A percentile compares a stretch with the other conserved stretches of the same genome.
Conservation (phyloP, 768 basidiomycete genomes). For the Coprinellus aureogranulatus region DNA sequence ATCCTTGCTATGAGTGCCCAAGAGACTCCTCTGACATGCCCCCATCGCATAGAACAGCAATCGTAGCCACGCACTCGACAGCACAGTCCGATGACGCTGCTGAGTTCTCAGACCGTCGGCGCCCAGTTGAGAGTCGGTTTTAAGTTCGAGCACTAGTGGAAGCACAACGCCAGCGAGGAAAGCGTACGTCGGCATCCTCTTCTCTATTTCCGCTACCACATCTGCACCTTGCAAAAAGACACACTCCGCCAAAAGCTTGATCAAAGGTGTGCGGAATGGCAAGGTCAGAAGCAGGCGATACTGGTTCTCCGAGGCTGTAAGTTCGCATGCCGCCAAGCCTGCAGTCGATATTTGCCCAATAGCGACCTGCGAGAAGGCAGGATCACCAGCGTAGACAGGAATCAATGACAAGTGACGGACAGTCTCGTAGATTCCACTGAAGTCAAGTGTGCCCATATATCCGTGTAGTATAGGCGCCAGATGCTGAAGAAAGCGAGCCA, state of each 20-base stretch:
- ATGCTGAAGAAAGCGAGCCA: slow-evolving; percentile 51
- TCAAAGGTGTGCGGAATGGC: slow-evolving; percentile 38
- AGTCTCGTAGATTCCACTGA: slow-evolving; percentile 55
- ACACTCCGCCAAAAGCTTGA: slow-evolving; percentile 41
- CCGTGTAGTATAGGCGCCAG: slow-evolving; percentile 54
- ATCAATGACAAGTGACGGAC: slow-evolving; percentile 45
- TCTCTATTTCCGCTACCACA: slow-evolving; percentile 55
- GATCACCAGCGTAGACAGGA: slow-evolving; percentile 50
- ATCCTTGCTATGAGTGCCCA: slow-evolving; percentile 16
- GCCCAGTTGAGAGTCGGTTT: slow-evolving; percentile 45
- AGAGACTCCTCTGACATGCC: slow-evolving; percentile 42
- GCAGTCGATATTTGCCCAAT: slow-evolving; percentile 45
- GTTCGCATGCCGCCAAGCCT: slow-evolving; percentile 46
- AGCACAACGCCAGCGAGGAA: slow-evolving; percentile 65
- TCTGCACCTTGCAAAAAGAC: slow-evolving; percentile 51
- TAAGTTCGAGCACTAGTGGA: slow-evolving; percentile 55
- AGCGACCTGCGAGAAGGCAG: slow-evolving; percentile 45
- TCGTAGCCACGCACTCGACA: slow-evolving; percentile 58
- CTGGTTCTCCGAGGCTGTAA: slow-evolving; percentile 40
- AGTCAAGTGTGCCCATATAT: slow-evolving; percentile 50
- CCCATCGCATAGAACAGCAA: slow-evolving; percentile 58
- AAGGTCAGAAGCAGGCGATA: slow-evolving; percentile 29
- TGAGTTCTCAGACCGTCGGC: slow-evolving; percentile 42
- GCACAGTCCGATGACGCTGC: slow-evolving; percentile 42
- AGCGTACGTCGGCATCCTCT: slow-evolving; percentile 50